Evolutionary conservation across 129 eudicot species (phyloP).

Genomic region (Flaveria linearis): DNA sequence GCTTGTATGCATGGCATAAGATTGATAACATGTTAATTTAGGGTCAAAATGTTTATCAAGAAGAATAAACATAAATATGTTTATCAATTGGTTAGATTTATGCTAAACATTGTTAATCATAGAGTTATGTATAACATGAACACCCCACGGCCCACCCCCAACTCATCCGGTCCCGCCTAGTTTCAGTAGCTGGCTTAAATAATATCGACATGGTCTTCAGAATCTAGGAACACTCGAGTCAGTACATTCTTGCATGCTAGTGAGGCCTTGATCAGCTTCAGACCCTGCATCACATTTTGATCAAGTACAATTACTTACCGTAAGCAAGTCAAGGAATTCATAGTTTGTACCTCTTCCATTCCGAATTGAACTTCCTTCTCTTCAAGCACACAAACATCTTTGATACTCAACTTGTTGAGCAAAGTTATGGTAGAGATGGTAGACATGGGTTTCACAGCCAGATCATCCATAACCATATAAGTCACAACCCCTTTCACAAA

Average conservation of each 20-base stretch:
- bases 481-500: slow-evolving; percentile 47
- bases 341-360: slow-evolving; percentile 28
- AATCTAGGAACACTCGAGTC: slow-evolving; percentile 38
- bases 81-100: not conserved
- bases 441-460: slow-evolving; percentile 41
- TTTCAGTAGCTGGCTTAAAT: not conserved
- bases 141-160: not conserved
- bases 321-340: not conserved
- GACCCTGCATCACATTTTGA: slow-evolving; percentile 31
- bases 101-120: not conserved
- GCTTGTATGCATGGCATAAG: not conserved
- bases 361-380: slow-evolving; percentile 38
- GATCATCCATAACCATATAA: slow-evolving; percentile 47
- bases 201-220: slow-evolving; percentile 27
- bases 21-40: not conserved
- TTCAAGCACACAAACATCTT: slow-evolving; percentile 40
- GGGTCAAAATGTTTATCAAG: not conserved
- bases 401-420: slow-evolving; percentile 35
- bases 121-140: not conserved
- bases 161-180: not conserved
- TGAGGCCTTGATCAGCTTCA: slow-evolving; percentile 41
- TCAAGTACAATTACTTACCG: not conserved
- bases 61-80: not conserved
- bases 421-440: slow-evolving; percentile 36
- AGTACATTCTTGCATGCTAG: slow-evolving; percentile 41